These are phyloP conservation scores for Lachancea kluyveri DNA, from an alignment of 805 yeast genomes.

Conservation along the genomic window DNA sequence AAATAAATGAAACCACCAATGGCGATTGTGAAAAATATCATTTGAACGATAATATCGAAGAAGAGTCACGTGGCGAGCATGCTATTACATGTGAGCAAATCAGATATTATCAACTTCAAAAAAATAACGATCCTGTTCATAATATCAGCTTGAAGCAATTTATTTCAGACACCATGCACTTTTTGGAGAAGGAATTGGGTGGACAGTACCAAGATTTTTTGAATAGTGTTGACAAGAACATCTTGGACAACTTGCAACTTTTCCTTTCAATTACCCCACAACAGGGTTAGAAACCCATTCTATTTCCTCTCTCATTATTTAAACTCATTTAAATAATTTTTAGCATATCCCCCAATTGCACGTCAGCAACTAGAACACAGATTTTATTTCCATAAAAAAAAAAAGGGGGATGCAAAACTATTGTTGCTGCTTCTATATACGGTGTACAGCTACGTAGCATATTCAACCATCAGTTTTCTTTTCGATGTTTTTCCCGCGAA, in stretches of 20 bases:
- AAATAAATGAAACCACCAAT: constrained; percentile 51
- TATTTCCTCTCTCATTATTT: too few species aligned
- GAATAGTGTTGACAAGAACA: constrained; percentile 14
- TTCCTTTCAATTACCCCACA: constrained; percentile 17
- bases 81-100: constrained; percentile 36
- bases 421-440: too few species aligned
- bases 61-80: constrained; percentile 25
- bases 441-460: too few species aligned
- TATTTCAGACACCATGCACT: constrained; percentile 31
- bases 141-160: constrained; percentile 42
- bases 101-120: constrained; percentile 35
- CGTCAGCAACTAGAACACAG: too few species aligned
- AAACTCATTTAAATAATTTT: too few species aligned
- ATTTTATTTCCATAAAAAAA: too few species aligned
- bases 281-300: too few species aligned
- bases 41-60: constrained; percentile 34
- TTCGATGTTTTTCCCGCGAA: constrained; percentile 4
- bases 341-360: too few species aligned
- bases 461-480: too few species aligned
- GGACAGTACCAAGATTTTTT: constrained; percentile 19
- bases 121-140: constrained; percentile 46
- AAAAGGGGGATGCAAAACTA: too few species aligned
- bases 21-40: constrained; percentile 57
- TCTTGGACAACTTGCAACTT: constrained; percentile 24
- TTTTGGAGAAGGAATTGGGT: constrained; percentile 24